These are phyloP conservation scores for Silene conica DNA, from an alignment of 148 eudicot genomes.

Conservation along the genomic window DNA sequence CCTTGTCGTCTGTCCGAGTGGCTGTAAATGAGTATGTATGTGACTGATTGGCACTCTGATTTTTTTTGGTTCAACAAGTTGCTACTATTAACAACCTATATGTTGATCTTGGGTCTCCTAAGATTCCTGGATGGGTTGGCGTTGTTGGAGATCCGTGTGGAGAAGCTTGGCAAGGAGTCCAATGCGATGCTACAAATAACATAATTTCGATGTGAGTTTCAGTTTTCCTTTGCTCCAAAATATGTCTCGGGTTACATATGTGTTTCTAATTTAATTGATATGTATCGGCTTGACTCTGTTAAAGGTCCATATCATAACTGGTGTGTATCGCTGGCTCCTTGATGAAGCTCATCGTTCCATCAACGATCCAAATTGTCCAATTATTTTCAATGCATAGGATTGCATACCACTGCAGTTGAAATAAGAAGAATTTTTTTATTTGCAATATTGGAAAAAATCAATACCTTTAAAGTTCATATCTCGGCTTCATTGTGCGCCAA, in stretches of 20 bases:
- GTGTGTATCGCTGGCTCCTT: too few relatives aligned
- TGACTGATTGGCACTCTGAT: slow-evolving; percentile 6
- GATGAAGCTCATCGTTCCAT: neutral
- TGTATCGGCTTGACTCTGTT: slow-evolving; percentile 16
- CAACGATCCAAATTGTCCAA: neutral
- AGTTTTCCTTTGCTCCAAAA: too few relatives aligned
- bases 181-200: slow-evolving; percentile 48
- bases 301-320: neutral
- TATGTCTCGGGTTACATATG: too few relatives aligned
- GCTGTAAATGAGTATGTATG: neutral
- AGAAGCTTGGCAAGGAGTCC: slow-evolving; percentile 85
- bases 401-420: neutral
- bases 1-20: neutral
- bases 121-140: slow-evolving; percentile 78
- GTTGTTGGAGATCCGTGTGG: slow-evolving; percentile 83
- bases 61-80: slow-evolving; percentile 35
- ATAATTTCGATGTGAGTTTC: too few relatives aligned
- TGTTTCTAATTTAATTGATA: too few relatives aligned
- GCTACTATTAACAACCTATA: slow-evolving; percentile 74
- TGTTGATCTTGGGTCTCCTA: slow-evolving; percentile 69
- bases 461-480: neutral
- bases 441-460: neutral
- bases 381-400: too few relatives aligned
- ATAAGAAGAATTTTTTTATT: neutral
- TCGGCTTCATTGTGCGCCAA: neutral